phyloP scores from a whole-genome alignment of 129 eudicot species.

The Daucus carota region DH1_v3.0 NC_030389.2:11354501-11355000 shows the following conservation, averaged over 20 bases:
- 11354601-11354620: slow-evolving; percentile 24
- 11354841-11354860: slow-evolving; percentile 21
- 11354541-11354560: slow-evolving; percentile 29
- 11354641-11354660: slow-evolving; percentile 29
- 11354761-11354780: slow-evolving; percentile 12
- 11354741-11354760: slow-evolving; percentile 4
- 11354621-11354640: slow-evolving; percentile 31
- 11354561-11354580: slow-evolving; percentile 26
- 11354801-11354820: slow-evolving; percentile 10
- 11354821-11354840: slow-evolving; percentile 21
- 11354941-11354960: slow-evolving; percentile 15
- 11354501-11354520: slow-evolving; percentile 18
- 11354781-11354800: background rate
- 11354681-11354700: slow-evolving; percentile 19
- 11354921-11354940: slow-evolving; percentile 35
- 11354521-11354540: slow-evolving; percentile 15
- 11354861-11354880: slow-evolving; percentile 10
- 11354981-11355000: slow-evolving; percentile 18
- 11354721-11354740: slow-evolving; percentile 26
- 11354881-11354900: slow-evolving; percentile 5
- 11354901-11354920: slow-evolving; percentile 18
- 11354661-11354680: slow-evolving; percentile 32
- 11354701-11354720: slow-evolving; percentile 28
- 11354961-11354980: slow-evolving; percentile 23
- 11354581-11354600: slow-evolving; percentile 25